These are phyloP conservation scores for Colletotrichum agaves DNA, from an alignment of 2,329 filamentous ascomycete genomes.

Conservation along the genomic window DNA sequence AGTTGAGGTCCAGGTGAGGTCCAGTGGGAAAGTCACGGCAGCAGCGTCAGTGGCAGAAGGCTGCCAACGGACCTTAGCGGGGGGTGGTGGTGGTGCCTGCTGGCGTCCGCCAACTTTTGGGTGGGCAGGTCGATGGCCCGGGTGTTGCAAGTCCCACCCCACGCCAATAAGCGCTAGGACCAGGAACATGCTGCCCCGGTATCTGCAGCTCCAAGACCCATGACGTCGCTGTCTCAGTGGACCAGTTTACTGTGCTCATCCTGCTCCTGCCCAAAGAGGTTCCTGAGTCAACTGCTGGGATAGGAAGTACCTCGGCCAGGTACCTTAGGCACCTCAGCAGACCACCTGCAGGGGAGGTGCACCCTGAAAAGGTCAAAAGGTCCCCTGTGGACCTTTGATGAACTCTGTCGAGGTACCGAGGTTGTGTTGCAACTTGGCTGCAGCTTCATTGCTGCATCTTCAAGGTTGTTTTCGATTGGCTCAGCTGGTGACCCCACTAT, in stretches of 20 bases:
- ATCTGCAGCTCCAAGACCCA: background rate
- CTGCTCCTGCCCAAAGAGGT: background rate
- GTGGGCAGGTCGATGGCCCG: background rate
- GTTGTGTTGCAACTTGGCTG: background rate
- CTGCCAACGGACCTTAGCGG: background rate
- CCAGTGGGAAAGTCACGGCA: background rate
- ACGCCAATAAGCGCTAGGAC: conserved; percentile 29
- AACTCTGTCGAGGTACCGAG: background rate
- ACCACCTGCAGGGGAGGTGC: background rate
- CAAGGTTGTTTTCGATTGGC: background rate
- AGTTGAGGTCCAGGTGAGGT: background rate
- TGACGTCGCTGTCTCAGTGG: conserved; percentile 33
- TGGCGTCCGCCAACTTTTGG: conserved; percentile 1
- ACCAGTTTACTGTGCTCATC: background rate
- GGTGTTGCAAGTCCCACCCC: conserved; percentile 21
- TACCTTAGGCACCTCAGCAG: background rate
- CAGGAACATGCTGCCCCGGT: conserved; percentile 22
- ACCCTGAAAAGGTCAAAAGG: background rate
- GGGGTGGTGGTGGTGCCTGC: background rate
- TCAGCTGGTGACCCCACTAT: too few species aligned
- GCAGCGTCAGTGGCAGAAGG: background rate
- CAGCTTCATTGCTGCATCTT: too few species aligned
- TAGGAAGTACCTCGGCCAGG: background rate
- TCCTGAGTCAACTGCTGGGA: conserved; percentile 6
- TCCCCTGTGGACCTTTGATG: background rate